Evolutionary conservation across 106 monocot genomes (phyloP), one percentile per base, ranked within the genome.

Genomic region (Dioscorea dumetorum): DNA sequence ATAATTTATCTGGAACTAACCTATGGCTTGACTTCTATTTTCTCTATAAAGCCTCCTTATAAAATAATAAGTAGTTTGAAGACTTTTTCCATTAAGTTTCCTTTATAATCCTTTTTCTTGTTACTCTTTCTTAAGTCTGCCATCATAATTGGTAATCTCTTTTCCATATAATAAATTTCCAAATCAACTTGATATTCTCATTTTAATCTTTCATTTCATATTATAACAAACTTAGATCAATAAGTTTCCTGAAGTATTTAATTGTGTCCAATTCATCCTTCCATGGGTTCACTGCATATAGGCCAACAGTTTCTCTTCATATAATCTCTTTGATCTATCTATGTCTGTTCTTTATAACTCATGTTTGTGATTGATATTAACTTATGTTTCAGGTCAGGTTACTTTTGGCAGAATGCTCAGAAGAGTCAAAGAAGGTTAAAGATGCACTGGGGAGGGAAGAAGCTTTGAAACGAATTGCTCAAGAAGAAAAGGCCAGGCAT

Each of bases 401-500:
- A 34, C 77, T 88, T 51, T 76, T 83, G 19, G 68, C 24, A 63
- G 84, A 91, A 80, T 80, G 60, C 72, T 83, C 74, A 52, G 70
- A 81, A 63, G 85, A 83, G 63, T 57, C 73, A 53, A 85, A 75
- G 35, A 85, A 77, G 63, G 84, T 87, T 51, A 77, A 77, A 61
- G 66, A 73, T 67, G 86, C 80, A 22, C 48, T 90, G 57, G 70
- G 80, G 51, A 71, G 84, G 72, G 90, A 90, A 53, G 75, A 81
- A 21, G 17, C 24, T 20, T 33, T 84, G 31, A 79, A 81, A 67
- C 22, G 20, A 28, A 72, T 77, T 31, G 85, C 77, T 23, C 72
- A 60, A 34, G 83, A 85, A 70, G 94, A 90, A 58, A 85, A 62
- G 59, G 73, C 80, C 24, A 85, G 79, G 53, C 84, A 72, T 71